Evolutionary conservation across 1,284 basidiomycete species (phyloP), one percentile per base, ranked within the genome.

Genomic region (Cystobasidium sp.): DNA sequence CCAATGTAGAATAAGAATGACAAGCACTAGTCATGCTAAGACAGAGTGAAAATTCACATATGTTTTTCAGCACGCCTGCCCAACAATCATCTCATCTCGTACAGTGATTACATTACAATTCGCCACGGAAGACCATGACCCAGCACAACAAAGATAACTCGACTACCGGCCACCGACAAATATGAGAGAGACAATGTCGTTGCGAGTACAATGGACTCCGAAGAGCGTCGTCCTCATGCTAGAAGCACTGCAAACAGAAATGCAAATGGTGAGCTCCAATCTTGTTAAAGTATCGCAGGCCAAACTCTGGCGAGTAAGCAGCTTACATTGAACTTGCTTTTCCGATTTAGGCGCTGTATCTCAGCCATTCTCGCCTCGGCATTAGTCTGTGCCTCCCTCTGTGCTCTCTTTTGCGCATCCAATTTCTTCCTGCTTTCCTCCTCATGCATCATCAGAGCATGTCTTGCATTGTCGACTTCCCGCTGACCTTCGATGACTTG

Each of bases 291-390:
- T 16, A 16, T 56, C 10, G 12, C n/a, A 22, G 53, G 53, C 20
- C 12, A 3, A 39, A 62, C 12, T 10, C 5, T 1, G 16, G 41
- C 16, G 39, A 31, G 31, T 31, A 31, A 1, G 37, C 18, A 14
- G 58, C 75, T 58, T 61, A 76, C 71, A 66, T 75, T 75, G 24
- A 70, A 79, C 68, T 80, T 80, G 66, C 78, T 78, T 67, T 78
- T 80, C 83, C 87, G 87, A 81, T 87, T 73, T 62, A 66, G 24
- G 6, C 70, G 85, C 69, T 75, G 74, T 5, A 93, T 84, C 79
- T 93, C 92, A 72, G 92, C 90, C 89, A 93, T 90, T 77, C 93
- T 88, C 49, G 87, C 86, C 81, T 93, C 92, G 31, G 94, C 87
- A 82, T 93, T 91, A 71, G 89, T 88, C 68, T 91, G 88, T 55